Conservation (phyloP, 2,329 filamentous ascomycete genomes). For the Monilinia fructigena region DNA sequence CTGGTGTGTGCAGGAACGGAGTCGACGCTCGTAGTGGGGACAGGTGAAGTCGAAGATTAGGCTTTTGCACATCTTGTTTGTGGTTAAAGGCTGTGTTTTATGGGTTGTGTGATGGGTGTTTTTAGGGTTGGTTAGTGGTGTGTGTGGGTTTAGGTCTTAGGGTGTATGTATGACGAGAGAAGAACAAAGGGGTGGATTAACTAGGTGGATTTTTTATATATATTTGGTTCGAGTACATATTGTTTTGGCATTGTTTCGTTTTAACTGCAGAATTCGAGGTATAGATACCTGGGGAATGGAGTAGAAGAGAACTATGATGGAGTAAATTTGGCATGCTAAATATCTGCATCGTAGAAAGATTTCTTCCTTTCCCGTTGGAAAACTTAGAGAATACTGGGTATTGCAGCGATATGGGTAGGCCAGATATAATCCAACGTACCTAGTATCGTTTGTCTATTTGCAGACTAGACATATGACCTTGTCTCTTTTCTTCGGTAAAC, state of each 20-base stretch:
- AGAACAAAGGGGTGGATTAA: too few relatives aligned
- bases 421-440: background rate
- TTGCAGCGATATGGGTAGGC: background rate
- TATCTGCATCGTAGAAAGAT: background rate
- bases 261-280: background rate
- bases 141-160: background rate
- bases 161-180: background rate
- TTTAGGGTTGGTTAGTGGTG: background rate
- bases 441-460: too few relatives aligned
- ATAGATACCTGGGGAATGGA: background rate
- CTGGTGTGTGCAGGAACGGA: background rate
- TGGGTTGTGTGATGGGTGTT: background rate
- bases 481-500: background rate
- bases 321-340: background rate
- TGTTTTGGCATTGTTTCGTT: background rate
- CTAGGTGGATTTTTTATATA: too few relatives aligned
- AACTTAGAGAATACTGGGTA: background rate
- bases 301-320: background rate
- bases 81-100: background rate
- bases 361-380: background rate
- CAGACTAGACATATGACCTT: background rate
- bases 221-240: too few relatives aligned
- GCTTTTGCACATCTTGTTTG: background rate
- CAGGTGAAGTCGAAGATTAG: slow-evolving; percentile 1
- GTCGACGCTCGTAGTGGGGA: background rate